Evolutionary conservation across 441 rosid species (phyloP), one percentile per base, ranked within the genome.

Genomic region (Capsella rubella): DNA sequence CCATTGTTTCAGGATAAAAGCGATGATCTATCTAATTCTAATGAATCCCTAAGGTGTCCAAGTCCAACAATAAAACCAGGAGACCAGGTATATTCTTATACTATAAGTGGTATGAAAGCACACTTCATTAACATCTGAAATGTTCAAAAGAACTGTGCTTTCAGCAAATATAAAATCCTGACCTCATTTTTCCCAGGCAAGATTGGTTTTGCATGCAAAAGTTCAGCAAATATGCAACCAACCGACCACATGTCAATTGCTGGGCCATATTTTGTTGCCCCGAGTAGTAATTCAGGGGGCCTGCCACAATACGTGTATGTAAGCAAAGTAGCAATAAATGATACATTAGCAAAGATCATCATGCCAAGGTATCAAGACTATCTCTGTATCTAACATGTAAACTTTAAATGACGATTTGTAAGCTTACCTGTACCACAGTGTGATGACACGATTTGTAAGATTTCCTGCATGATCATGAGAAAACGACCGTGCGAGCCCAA

Each of bases 191-290:
- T 87, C 40, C 97, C 97, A 8, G 95, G 92, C 64, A 94, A 88
- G 71, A 92, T 94, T 28, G 99, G 97, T 83, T 94, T 92, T 68
- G 90, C 97, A 60, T 86, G 85, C 73, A 94, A 78, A 58, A 94
- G 97, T 94, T 94, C 99, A 27, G 97, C 97, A 85, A 94, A 91
- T 69, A 94, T 92, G 68, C 97, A 94, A 66, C 99, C 97, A 68
- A 92, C 97, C 37, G 97, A 94, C 99, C 99, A 94, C 99, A 94
- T 94, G 71, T 94, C 99, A 82, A 94, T 91, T 13, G 97, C 95
- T 52, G 99, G 97, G 72, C 99, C 99, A 83, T 92, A 94, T 69
- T 87, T 92, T 64, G 99, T 92, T 55, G 97, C 87, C 39, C 99
- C 97, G 63, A 94, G 97, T 37, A 94, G 90, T 82, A 94, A 85